phyloP scores from a whole-genome alignment of 169 alveolate genomes.

The Besnoitia besnoiti region DNA sequence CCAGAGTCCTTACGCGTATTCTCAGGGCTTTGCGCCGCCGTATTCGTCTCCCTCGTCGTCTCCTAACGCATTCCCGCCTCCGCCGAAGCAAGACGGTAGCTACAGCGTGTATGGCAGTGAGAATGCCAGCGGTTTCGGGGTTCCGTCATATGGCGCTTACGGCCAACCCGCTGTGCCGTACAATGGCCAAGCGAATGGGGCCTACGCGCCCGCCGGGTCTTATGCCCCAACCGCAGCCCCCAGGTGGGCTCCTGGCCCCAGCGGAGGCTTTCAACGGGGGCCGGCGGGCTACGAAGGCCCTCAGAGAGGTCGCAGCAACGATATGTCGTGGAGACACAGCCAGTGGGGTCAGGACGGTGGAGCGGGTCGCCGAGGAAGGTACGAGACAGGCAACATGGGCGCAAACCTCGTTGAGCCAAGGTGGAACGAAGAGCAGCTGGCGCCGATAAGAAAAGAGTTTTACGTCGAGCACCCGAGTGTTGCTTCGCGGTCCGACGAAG shows the following conservation, averaged over 20 bases:
- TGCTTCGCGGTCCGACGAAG: conserved; percentile 42
- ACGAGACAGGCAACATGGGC: background rate
- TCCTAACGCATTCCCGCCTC: background rate
- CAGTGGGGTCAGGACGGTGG: background rate
- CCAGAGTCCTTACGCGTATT: background rate
- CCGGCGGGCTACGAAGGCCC: background rate
- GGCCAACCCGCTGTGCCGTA: background rate
- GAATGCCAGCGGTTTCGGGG: background rate
- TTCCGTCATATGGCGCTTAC: background rate
- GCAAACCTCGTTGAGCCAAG: conserved; percentile 66
- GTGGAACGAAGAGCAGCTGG: conserved; percentile 83
- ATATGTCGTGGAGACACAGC: background rate
- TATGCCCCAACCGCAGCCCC: background rate
- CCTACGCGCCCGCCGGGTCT: background rate
- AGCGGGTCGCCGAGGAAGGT: conserved; percentile 5
- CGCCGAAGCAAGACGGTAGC: background rate
- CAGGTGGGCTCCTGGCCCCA: background rate
- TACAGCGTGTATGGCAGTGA: background rate
- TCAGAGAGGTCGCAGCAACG: background rate
- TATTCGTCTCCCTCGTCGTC: background rate
- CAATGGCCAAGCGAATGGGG: background rate
- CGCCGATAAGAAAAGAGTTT: conserved; percentile 91
- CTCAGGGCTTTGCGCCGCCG: background rate
- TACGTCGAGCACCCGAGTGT: conserved; percentile 90
- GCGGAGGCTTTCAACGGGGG: background rate